Evolutionary conservation across 1,284 basidiomycete species (phyloP), one percentile per base, ranked within the genome.

Genomic region (Flammula alnicola): DNA sequence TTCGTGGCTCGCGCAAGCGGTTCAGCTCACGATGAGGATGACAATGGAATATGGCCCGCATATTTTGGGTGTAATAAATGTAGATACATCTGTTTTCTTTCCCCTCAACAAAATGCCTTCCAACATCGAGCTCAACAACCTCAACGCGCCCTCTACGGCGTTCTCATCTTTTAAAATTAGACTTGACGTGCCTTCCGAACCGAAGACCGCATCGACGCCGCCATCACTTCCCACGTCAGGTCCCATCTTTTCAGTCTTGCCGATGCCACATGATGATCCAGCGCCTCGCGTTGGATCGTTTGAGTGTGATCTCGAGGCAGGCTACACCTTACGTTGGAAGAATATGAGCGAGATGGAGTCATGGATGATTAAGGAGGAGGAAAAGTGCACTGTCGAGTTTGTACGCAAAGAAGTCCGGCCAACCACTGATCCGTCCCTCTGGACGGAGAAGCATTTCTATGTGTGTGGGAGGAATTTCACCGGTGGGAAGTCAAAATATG

Each of bases 401-500:
- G 7, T 44, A 2, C 14, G 14, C 12, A 44, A 44, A 36, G 30
- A 32, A 25, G 23, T 14, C 10, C 10, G 16, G 6, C 30, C 14
- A 33, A 22, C n/a, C n/a, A 14, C 40, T 7, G 10, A 25, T 10
- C 11, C 14, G 19, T 12, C 19, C 3, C 31, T 32, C 12, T 44
- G 43, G 43, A 11, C 5, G 12, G 14, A 32, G 20, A 44, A 23
- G 19, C 8, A 11, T 9, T 19, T 33, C 43, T 44, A 20, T 26
- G 43, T 44, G n/a, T 44, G 43, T 36, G 14, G 30, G 2, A 3
- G 43, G 3, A 12, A n/a, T 3, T 11, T 9, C 17, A 36, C 26
- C n/a, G 31, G 43, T 17, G 31, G 43, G 12, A 36, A 20, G 17
- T 30, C n/a, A 12, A 32, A 44, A 12, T 44, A 44, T 20, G 35